phyloP scores from a whole-genome alignment of 495 filamentous ascomycete genomes.

The Achaetomiella virescens region DNA sequence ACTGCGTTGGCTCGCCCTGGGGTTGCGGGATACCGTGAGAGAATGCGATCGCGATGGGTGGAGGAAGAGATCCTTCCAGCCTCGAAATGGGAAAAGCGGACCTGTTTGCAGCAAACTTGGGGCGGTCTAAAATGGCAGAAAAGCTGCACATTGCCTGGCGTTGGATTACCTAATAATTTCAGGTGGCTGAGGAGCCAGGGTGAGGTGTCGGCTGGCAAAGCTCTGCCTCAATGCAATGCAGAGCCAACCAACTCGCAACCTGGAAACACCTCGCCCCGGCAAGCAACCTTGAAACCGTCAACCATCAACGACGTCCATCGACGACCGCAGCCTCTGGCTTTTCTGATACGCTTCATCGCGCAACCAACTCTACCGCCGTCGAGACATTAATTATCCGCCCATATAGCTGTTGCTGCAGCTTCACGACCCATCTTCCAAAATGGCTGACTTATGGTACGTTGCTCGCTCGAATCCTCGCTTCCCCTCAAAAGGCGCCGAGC shows the following conservation, averaged over 20 bases:
- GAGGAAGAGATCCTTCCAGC: not conserved
- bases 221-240: slow-evolving; percentile 20
- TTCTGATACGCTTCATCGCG: slow-evolving; percentile 19
- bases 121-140: slow-evolving; percentile 15
- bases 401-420: slow-evolving; percentile 24
- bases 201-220: slow-evolving; percentile 15
- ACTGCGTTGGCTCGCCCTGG: slow-evolving; percentile 31
- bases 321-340: slow-evolving; percentile 12
- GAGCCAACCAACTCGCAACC: slow-evolving; percentile 33
- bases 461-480: slow-evolving; percentile 18
- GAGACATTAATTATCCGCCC: slow-evolving; percentile 9
- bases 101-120: slow-evolving; percentile 6
- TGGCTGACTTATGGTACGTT: slow-evolving; percentile 39
- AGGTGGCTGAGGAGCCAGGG: slow-evolving; percentile 6
- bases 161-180: slow-evolving; percentile 31
- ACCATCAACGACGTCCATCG: slow-evolving; percentile 19
- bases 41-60: slow-evolving; percentile 1
- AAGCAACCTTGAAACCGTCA: slow-evolving; percentile 27
- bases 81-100: not conserved
- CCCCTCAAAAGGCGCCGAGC: slow-evolving; percentile 17
- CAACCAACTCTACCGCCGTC: slow-evolving; percentile 9
- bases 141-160: slow-evolving; percentile 10
- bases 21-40: slow-evolving; percentile 11
- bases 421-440: slow-evolving; percentile 33
- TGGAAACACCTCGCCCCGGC: slow-evolving; percentile 39